Evolutionary conservation across 2,329 filamentous ascomycete genomes (phyloP).

Genomic region (Thermoascus crustaceus): DNA sequence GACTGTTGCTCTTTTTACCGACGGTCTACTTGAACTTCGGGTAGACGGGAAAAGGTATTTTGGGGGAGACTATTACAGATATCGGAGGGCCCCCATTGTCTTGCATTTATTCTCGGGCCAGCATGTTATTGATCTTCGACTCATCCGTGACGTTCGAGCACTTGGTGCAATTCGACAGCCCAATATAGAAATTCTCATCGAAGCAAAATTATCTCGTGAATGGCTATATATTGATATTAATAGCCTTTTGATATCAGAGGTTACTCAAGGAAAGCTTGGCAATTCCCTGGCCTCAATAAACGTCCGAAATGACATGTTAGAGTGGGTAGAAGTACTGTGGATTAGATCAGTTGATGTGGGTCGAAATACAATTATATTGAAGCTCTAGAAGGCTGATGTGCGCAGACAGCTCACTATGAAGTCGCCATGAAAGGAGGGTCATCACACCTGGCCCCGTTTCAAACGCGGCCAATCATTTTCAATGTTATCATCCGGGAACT

Average conservation of each 20-base stretch:
- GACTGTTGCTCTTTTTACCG: constrained; percentile 37
- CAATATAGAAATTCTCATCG: constrained; percentile 35
- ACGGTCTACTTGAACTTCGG: constrained; percentile 46
- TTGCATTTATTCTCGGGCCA: constrained; percentile 42
- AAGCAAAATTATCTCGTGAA: constrained; percentile 19
- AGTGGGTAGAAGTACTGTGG: constrained; percentile 13
- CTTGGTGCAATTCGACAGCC: constrained; percentile 46
- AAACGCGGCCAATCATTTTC: constrained; percentile 28
- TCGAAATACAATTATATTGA: background rate
- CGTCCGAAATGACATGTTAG: constrained; percentile 38
- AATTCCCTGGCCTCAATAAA: constrained; percentile 42
- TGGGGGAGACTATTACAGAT: constrained; percentile 51
- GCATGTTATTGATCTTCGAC: constrained; percentile 45
- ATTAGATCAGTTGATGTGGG: constrained; percentile 13
- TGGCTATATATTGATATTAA: constrained; percentile 22
- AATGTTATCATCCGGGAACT: constrained; percentile 11
- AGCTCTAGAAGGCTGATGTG: too few relatives aligned
- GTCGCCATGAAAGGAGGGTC: constrained; percentile 9
- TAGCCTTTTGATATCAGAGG: constrained; percentile 43
- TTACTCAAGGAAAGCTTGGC: constrained; percentile 41
- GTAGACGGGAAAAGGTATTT: constrained; percentile 46
- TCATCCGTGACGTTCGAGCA: constrained; percentile 49
- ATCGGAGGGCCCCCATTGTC: constrained; percentile 42
- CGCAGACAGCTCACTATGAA: constrained; percentile 2
- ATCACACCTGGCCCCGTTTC: constrained; percentile 22